Percentiles rank a stretch among this genome's conserved stretches.
These are phyloP conservation scores for Boletellus ananas DNA, from an alignment of 768 basidiomycete genomes.

Conservation along the genomic window DNA sequence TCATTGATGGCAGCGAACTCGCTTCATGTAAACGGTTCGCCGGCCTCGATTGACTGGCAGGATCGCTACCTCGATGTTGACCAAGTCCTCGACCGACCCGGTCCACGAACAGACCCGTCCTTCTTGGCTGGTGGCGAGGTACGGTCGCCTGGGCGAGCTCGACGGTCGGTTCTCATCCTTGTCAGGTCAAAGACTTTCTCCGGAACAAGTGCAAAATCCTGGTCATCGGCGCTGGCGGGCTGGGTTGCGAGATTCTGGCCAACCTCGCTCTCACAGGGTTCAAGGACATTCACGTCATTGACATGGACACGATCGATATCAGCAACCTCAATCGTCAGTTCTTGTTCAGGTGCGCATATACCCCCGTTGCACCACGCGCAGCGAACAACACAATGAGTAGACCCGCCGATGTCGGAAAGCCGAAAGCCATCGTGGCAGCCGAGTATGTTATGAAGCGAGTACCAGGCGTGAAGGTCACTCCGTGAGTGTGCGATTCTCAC, in stretches of 20 bases:
- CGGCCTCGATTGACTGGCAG: constrained; percentile 43
- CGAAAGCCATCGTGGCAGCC: constrained; percentile 92
- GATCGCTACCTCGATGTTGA: constrained; percentile 80
- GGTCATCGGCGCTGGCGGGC: constrained; percentile 95
- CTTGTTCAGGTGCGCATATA: constrained; percentile 72
- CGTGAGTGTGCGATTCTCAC: constrained; percentile 53
- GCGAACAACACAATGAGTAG: constrained; percentile 35
- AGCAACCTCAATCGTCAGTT: constrained; percentile 99
- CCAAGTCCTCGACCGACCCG: constrained; percentile 78
- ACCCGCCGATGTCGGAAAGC: constrained; percentile 85
- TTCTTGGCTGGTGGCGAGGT: constrained; percentile 83
- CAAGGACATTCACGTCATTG: constrained; percentile 98
- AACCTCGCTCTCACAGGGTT: constrained; percentile 96
- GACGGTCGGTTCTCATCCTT: neutral
- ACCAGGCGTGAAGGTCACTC: constrained; percentile 93
- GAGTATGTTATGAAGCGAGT: constrained; percentile 97
- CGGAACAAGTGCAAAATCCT: constrained; percentile 84
- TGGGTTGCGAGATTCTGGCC: constrained; percentile 96
- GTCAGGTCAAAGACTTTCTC: constrained; percentile 83
- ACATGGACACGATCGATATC: constrained; percentile 99
- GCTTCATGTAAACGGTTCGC: constrained; percentile 34
- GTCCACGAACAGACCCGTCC: constrained; percentile 84
- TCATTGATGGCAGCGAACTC: constrained; percentile 24
- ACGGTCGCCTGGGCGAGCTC: constrained; percentile 17
- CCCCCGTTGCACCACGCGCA: neutral